Evolutionary conservation across 129 eudicot genomes (phyloP).

Genomic region (Logfia minima): DNA sequence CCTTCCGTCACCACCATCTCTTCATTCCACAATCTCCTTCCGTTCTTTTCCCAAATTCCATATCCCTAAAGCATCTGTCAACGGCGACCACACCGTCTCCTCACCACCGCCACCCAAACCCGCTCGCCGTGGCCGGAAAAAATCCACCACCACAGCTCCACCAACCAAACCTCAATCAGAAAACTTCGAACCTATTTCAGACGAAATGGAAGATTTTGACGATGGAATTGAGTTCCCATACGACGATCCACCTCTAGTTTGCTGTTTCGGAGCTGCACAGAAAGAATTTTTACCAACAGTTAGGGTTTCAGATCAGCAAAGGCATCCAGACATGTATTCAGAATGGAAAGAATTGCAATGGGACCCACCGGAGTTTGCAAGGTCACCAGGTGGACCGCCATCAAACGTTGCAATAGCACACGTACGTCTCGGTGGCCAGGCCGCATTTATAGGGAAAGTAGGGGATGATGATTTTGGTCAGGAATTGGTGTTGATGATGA

Average conservation of each 20-base stretch:
- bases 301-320: slow-evolving; percentile 65
- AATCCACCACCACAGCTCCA: slow-evolving; percentile 35
- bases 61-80: slow-evolving; percentile 40
- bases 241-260: slow-evolving; percentile 65
- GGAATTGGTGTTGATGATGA: slow-evolving; percentile 70
- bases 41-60: slow-evolving; percentile 19
- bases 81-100: slow-evolving; percentile 32
- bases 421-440: slow-evolving; percentile 84
- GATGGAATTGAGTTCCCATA: slow-evolving; percentile 61
- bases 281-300: slow-evolving; percentile 87
- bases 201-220: slow-evolving; percentile 36
- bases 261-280: slow-evolving; percentile 88
- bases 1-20: slow-evolving; percentile 27
- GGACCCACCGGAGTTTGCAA: slow-evolving; percentile 91
- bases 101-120: slow-evolving; percentile 38
- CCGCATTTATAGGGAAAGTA: slow-evolving; percentile 88
- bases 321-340: slow-evolving; percentile 85
- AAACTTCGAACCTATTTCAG: slow-evolving; percentile 27
- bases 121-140: slow-evolving; percentile 61
- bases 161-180: not conserved
- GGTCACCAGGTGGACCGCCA: slow-evolving; percentile 93
- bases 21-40: slow-evolving; percentile 22
- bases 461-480: slow-evolving; percentile 82
- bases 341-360: slow-evolving; percentile 93
- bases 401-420: slow-evolving; percentile 86